Percentiles rank a stretch among this genome's conserved stretches.
phyloP scores from a whole-genome alignment of 2,329 filamentous ascomycete species.

The Neofusicoccum parvum region DNA sequence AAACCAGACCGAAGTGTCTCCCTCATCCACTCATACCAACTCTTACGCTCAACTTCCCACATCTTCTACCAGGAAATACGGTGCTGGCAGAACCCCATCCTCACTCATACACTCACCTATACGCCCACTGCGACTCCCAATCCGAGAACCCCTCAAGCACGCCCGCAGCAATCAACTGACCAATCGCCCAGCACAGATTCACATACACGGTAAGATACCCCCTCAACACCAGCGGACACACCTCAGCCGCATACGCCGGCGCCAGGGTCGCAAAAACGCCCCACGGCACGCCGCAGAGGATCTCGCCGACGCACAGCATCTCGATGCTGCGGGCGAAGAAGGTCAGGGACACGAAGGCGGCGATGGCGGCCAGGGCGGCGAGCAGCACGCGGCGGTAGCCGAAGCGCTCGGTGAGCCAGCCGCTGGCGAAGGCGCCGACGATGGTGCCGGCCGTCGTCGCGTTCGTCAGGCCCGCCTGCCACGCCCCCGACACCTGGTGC shows the following conservation, averaged over 20 bases:
- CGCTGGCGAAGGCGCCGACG: constrained; percentile 49
- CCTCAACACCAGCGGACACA: constrained; percentile 68
- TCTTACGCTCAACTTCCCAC: too few species aligned
- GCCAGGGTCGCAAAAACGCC: constrained; percentile 50
- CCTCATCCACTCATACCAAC: too few species aligned
- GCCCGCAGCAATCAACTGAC: constrained; percentile 72
- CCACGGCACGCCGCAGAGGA: constrained; percentile 48
- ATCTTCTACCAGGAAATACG: too few species aligned
- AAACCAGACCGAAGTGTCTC: too few species aligned
- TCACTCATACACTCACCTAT: constrained; percentile 30
- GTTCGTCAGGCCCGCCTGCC: constrained; percentile 50
- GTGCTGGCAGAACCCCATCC: too few species aligned
- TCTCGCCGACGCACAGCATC: constrained; percentile 45
- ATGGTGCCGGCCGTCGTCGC: constrained; percentile 50
- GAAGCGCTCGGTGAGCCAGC: constrained; percentile 46
- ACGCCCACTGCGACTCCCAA: constrained; percentile 67
- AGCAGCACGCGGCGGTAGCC: constrained; percentile 49
- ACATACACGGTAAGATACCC: constrained; percentile 61
- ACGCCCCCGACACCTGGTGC: constrained; percentile 47
- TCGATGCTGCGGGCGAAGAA: constrained; percentile 48
- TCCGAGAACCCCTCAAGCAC: constrained; percentile 68
- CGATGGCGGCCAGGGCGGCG: constrained; percentile 42
- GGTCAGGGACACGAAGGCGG: constrained; percentile 46
- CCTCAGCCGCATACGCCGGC: constrained; percentile 54
- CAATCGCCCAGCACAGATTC: constrained; percentile 75